Conservation (phyloP, 768 basidiomycete species). For the Naganishia randhawae region DNA sequence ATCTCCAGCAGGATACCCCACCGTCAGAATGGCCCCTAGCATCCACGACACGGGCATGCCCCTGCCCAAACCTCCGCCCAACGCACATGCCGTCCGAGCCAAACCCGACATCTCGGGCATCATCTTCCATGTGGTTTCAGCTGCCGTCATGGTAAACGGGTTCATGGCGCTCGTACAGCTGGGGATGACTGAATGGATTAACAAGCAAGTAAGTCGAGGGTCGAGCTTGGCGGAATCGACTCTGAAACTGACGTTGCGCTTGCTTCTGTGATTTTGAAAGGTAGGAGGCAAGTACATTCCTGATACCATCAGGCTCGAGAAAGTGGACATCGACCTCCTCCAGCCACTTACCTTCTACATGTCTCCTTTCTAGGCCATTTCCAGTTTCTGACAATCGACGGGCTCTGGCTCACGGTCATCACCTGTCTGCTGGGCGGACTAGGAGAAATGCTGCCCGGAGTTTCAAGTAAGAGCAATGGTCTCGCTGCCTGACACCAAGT, state of each 20-base stretch:
- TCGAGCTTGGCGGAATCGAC: not conserved
- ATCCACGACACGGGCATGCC: slow-evolving; percentile 21
- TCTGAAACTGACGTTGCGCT: not conserved
- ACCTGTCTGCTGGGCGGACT: slow-evolving; percentile 54
- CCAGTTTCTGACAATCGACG: slow-evolving; percentile 75
- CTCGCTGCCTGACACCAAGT: not conserved
- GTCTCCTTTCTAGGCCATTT: slow-evolving; percentile 55
- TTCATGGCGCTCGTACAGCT: slow-evolving; percentile 38
- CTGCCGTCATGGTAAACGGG: slow-evolving; percentile 43
- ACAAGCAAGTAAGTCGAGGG: slow-evolving; percentile 38
- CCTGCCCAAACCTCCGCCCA: slow-evolving; percentile 14
- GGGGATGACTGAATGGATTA: slow-evolving; percentile 33
- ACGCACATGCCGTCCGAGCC: slow-evolving; percentile 19
- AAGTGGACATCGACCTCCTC: too few species aligned
- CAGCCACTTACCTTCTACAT: too few species aligned
- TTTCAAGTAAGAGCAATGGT: slow-evolving; percentile 46
- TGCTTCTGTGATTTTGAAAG: slow-evolving; percentile 30
- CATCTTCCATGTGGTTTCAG: slow-evolving; percentile 40
- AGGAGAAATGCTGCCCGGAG: slow-evolving; percentile 53
- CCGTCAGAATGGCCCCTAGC: slow-evolving; percentile 6
- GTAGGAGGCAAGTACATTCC: slow-evolving; percentile 38
- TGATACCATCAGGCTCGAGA: not conserved
- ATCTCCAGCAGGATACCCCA: too few species aligned
- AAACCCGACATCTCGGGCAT: slow-evolving; percentile 30
- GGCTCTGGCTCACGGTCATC: slow-evolving; percentile 54